Evolutionary conservation across 345 rosid species (phyloP), one percentile per base, ranked within the genome.

Genomic region (Acer yangbiense): DNA sequence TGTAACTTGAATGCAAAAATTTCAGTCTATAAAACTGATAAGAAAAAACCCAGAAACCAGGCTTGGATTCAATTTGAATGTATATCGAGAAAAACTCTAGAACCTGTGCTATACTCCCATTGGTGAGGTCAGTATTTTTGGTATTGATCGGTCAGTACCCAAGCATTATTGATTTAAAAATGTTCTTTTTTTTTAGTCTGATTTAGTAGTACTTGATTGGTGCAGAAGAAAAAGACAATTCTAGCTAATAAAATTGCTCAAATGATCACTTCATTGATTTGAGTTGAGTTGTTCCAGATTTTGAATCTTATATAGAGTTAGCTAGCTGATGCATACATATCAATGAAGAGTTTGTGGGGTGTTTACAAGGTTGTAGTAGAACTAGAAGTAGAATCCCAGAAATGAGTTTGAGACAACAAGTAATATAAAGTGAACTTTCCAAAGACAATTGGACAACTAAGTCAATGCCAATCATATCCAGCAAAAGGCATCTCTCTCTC

Each of bases 391-490:
- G 86, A 83, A 83, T 81, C 87, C 83, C 63, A 77, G 27, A 79
- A 72, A 1, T 43, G 46, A 35, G 39, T 35, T 35, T 52, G 70
- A 52, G 76, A 75, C 62, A 77, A 75, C 57, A 77, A 57, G 29
- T 35, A 52, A 63, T 7, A 46, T 2, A 81, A 80, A 61, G 83
- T 3, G 78, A 89, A 84, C 80, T 85, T 87, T 89, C 90, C 88
- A 91, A 85, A 75, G 74, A 79, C 82, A 80, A 68, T 73, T 76
- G 83, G 88, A 86, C 88, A 89, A 89, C 39, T 8, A 48, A 85
- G 88, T 86, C 86, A 69, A 86, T 85, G 87, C 87, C 90, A 84
- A 91, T 91, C 89, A 89, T 89, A 82, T 69, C 81, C 79, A 72
- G 80, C 84, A 81, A 76, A 84, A 74, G 79, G 82, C 70, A 75